phyloP scores from a whole-genome alignment of 1,139 yeast species.

The Geotrichum restrictum region DNA sequence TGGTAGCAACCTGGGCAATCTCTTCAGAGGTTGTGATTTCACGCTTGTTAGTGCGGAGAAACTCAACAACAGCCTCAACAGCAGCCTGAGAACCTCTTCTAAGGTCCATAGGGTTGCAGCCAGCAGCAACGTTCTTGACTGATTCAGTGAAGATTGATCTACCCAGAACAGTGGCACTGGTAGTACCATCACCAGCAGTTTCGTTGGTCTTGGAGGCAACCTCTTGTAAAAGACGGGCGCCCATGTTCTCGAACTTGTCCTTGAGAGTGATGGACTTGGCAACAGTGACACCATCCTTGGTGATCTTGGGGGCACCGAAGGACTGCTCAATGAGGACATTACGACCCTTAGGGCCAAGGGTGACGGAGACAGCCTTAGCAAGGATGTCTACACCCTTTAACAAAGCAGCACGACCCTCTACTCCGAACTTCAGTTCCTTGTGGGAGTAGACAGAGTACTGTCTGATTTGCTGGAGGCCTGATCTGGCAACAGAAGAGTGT shows the following conservation, averaged over 20 bases:
- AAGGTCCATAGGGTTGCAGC: conserved; percentile 99
- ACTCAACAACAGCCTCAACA: conserved; percentile 91
- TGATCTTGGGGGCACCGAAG: conserved; percentile 96
- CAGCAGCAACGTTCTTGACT: conserved; percentile 98
- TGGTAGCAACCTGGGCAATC: conserved; percentile 98
- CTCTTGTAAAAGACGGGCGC: conserved; percentile 94
- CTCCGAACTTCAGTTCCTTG: conserved; percentile 96
- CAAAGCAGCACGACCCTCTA: conserved; percentile 96
- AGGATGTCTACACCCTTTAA: conserved; percentile 93
- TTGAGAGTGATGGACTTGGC: conserved; percentile 82
- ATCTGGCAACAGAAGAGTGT: conserved; percentile 24
- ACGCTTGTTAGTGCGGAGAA: conserved; percentile 84
- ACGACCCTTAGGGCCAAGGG: conserved; percentile 98
- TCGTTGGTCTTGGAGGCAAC: conserved; percentile 98
- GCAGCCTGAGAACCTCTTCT: conserved; percentile 99
- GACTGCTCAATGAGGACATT: conserved; percentile 96
- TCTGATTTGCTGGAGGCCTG: conserved; percentile 30
- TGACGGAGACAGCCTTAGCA: conserved; percentile 96
- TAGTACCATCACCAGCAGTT: conserved; percentile 98
- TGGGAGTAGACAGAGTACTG: conserved; percentile 50
- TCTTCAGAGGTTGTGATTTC: conserved; percentile 96
- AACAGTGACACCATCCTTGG: conserved; percentile 99
- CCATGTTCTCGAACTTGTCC: conserved; percentile 94
- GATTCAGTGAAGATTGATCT: conserved; percentile 96
- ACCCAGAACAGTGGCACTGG: conserved; percentile 95